Evolutionary conservation across 441 rosid genomes (phyloP).

Genomic region (Flueggea neowawraea): DNA sequence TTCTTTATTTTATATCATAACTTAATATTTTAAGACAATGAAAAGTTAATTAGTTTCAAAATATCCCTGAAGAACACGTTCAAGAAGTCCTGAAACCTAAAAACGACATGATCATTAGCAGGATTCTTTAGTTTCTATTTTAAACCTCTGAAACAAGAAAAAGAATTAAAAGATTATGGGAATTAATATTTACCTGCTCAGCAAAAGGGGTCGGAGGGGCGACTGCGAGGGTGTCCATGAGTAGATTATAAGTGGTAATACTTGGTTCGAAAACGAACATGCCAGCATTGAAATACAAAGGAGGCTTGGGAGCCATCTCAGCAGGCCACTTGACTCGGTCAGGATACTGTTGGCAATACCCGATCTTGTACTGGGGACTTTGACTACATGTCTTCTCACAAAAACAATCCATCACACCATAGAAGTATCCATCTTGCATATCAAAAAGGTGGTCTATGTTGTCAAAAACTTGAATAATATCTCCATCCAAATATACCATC

Average conservation of each 20-base stretch:
- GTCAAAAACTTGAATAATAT: slow-evolving; percentile 68
- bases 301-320: slow-evolving; percentile 46
- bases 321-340: slow-evolving; percentile 51
- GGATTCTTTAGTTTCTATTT: no score
- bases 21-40: no score
- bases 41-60: no score
- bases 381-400: slow-evolving; percentile 71
- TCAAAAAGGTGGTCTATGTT: slow-evolving; percentile 65
- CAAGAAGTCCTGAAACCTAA: slow-evolving; percentile 42
- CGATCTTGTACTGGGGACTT: slow-evolving; percentile 45
- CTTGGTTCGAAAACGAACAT: slow-evolving; percentile 63
- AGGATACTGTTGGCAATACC: slow-evolving; percentile 68
- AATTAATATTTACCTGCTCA: slow-evolving; percentile 40
- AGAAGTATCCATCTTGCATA: slow-evolving; percentile 39
- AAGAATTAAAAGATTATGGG: not conserved
- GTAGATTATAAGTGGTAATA: slow-evolving; percentile 30
- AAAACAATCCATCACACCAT: slow-evolving; percentile 72
- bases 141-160: not conserved
- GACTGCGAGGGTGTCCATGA: slow-evolving; percentile 33
- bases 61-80: slow-evolving; percentile 58
- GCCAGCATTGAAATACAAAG: slow-evolving; percentile 74
- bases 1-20: no score
- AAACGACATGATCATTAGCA: no score
- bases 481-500: slow-evolving; percentile 75
- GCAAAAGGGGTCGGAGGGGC: slow-evolving; percentile 59